phyloP scores from a whole-genome alignment of 306 rosid genomes.

The Cicer pinnatifidum region DNA sequence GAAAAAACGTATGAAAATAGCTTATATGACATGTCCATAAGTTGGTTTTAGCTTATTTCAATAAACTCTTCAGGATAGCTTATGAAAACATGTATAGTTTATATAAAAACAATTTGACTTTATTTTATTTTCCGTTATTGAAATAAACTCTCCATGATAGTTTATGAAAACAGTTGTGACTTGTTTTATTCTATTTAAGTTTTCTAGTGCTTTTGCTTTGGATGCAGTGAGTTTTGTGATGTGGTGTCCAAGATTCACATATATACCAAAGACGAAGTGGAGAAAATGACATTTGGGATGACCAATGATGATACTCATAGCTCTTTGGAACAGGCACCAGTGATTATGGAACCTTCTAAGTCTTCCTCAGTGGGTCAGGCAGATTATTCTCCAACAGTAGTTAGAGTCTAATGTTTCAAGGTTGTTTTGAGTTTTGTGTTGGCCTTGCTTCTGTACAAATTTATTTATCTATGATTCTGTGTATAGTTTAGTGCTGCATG shows the following conservation, averaged over 20 bases:
- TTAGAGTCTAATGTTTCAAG: slow-evolving; percentile 56
- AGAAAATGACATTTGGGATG: slow-evolving; percentile 88
- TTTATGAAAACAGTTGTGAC: too few relatives aligned
- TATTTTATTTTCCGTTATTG: background rate
- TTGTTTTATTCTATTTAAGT: slow-evolving; percentile 19
- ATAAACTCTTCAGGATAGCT: background rate
- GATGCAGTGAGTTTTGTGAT: slow-evolving; percentile 85
- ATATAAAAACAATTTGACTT: background rate
- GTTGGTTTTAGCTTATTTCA: background rate
- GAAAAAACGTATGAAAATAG: background rate
- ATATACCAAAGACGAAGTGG: slow-evolving; percentile 87
- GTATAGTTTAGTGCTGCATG: slow-evolving; percentile 26
- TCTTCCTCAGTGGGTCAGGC: slow-evolving; percentile 95
- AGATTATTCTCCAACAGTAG: slow-evolving; percentile 77
- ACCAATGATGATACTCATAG: slow-evolving; percentile 85
- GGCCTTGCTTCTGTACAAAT: slow-evolving; percentile 41
- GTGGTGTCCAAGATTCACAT: slow-evolving; percentile 90
- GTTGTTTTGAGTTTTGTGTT: slow-evolving; percentile 44
- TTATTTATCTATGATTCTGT: background rate
- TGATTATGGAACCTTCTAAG: slow-evolving; percentile 74
- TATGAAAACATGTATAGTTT: background rate
- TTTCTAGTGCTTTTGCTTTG: slow-evolving; percentile 34
- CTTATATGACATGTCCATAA: background rate
- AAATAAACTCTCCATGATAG: background rate
- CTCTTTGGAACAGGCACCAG: slow-evolving; percentile 84